Conservation (phyloP, 2,329 filamentous ascomycete species). For the Zymoseptoria tritici region DNA sequence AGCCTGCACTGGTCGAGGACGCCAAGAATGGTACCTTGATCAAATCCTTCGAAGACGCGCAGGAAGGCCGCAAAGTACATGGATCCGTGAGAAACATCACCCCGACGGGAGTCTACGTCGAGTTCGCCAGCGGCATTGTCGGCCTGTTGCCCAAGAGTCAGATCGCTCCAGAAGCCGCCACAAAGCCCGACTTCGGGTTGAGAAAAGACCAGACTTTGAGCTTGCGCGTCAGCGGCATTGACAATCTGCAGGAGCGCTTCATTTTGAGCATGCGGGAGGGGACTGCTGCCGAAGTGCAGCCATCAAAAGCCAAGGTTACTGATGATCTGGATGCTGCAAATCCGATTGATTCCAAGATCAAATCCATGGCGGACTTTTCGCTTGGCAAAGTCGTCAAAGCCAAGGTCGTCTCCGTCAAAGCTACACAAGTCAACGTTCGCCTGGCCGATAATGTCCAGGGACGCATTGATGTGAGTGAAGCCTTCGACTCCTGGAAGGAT, state of each 20-base stretch:
- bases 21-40: slow-evolving; percentile 65
- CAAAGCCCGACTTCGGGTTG: slow-evolving; percentile 69
- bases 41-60: slow-evolving; percentile 62
- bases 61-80: slow-evolving; percentile 59
- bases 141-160: slow-evolving; percentile 75
- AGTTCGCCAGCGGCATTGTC: slow-evolving; percentile 70
- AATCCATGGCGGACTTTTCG: slow-evolving; percentile 62
- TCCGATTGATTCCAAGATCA: slow-evolving; percentile 58
- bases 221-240: slow-evolving; percentile 64
- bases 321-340: slow-evolving; percentile 40
- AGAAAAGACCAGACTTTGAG: slow-evolving; percentile 67
- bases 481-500: slow-evolving; percentile 82
- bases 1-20: slow-evolving; percentile 72
- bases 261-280: slow-evolving; percentile 51
- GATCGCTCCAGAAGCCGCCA: slow-evolving; percentile 61
- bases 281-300: slow-evolving; percentile 32
- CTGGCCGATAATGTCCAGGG: slow-evolving; percentile 82
- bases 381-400: slow-evolving; percentile 70
- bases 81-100: slow-evolving; percentile 86
- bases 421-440: slow-evolving; percentile 85
- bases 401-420: slow-evolving; percentile 74
- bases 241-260: slow-evolving; percentile 63
- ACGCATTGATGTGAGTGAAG: slow-evolving; percentile 84
- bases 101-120: slow-evolving; percentile 73
- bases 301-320: slow-evolving; percentile 7